These are phyloP conservation scores for Pestalotiopsis sp. DNA, from an alignment of 2,329 filamentous ascomycete genomes.

Conservation along the genomic window DNA sequence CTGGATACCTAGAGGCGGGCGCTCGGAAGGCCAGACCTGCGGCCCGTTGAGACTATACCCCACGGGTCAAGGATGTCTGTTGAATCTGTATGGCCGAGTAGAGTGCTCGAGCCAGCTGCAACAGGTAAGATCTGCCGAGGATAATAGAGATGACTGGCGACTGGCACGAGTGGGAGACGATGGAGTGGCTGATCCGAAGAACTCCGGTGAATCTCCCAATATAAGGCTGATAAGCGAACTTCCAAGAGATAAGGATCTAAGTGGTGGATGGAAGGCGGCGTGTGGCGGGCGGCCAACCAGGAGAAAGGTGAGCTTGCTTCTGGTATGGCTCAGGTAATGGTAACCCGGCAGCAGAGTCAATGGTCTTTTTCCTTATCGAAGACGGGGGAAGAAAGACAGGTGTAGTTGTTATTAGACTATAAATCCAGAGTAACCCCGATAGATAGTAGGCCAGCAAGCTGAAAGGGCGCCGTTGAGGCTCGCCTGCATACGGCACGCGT, in stretches of 20 bases:
- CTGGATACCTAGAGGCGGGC: not conserved
- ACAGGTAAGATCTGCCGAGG: conserved; percentile 19
- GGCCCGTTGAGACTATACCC: conserved; percentile 9
- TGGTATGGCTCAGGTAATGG: not conserved
- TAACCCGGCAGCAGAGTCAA: not conserved
- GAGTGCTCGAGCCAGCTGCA: not conserved
- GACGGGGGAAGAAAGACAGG: not conserved
- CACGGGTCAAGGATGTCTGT: conserved; percentile 11
- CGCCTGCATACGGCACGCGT: conserved; percentile 21
- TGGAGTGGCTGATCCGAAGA: conserved; percentile 21
- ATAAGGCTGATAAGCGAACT: conserved; percentile 21
- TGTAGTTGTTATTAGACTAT: conserved; percentile 12
- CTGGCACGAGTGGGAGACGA: conserved; percentile 12
- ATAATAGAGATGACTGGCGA: conserved; percentile 18
- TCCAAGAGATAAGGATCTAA: conserved; percentile 23
- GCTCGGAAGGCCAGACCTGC: conserved; percentile 1
- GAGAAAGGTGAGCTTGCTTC: not conserved
- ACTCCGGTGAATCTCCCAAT: conserved; percentile 14
- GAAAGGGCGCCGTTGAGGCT: conserved; percentile 4
- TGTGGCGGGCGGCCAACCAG: conserved; percentile 6
- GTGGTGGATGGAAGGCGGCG: conserved; percentile 16
- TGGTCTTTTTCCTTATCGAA: conserved; percentile 9
- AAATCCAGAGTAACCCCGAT: not conserved
- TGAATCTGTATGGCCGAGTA: conserved; percentile 13
- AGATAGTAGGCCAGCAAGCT: conserved; percentile 4